Evolutionary conservation across 176 grass and related monocot species (phyloP), one percentile per base, ranked within the genome.

Genomic region (Triticum turgidum): DNA sequence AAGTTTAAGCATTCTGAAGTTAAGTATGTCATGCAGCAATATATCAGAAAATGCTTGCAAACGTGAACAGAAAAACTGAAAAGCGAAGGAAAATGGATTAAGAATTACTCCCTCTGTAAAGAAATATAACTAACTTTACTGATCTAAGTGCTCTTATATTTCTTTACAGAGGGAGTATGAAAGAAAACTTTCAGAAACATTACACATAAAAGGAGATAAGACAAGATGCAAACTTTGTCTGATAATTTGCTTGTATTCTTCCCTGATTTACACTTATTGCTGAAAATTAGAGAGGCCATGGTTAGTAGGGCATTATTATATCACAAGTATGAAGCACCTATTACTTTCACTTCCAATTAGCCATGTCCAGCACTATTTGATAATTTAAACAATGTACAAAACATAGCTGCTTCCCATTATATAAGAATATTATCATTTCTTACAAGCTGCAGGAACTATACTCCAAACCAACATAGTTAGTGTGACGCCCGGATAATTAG

Each of bases 381-480:
- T 44, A 25, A 22, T 64, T 77, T 74, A 80, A 80, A 75, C 34
- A 69, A 84, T 76, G 67, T 84, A 91, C 89, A 80, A 18, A 54
- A 17, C 44, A 68, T 47, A 27, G 54, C 11, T 73, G 47, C 65
- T 79, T 47, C 7, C 41, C 54, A 87, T 78, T 24, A 64, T 7
- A 52, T 65, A 90, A 24, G 27, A 56, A 77, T 61, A 32, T 76
- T 56, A 85, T 17, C 54, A 71, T 11, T 81, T 76, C 20, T 59
- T 76, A 69, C 35, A 52, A 59, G 82, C 12, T 74, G 39, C 67
- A 79, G 73, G 13, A 18, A 82, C 49, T 78, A 77, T 77, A 77
- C 66, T 12, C 24, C 11, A 77, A 61, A 75, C 34, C 52, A 20
- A 21, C 54, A 59, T 59, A 59, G 54, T 58, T 85, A 20, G 59